Percentiles rank a stretch among this genome's conserved stretches.
These are phyloP conservation scores for Chrysopogon serrulatus DNA, from an alignment of 176 grass and related monocot species.

Conservation along the genomic window DNA sequence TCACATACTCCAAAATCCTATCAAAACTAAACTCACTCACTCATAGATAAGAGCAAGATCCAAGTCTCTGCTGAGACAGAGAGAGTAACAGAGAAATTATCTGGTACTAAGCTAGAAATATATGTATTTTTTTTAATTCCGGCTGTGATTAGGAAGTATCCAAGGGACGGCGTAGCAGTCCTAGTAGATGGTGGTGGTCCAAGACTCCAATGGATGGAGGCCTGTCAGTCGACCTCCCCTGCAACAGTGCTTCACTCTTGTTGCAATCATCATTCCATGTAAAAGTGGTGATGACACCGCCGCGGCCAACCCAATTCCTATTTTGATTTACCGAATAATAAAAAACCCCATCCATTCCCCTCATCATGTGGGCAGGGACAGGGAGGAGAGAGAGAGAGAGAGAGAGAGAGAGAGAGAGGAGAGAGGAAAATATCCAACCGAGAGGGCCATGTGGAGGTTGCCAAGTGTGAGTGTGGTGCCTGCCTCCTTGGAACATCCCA, in stretches of 20 bases:
- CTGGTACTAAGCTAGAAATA: too few relatives aligned
- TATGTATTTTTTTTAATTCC: too few relatives aligned
- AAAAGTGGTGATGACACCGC: too few relatives aligned
- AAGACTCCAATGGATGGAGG: not conserved
- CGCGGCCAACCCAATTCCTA: too few relatives aligned
- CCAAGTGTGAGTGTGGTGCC: slow-evolving; percentile 30
- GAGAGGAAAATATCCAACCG: slow-evolving; percentile 1
- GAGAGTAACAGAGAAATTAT: too few relatives aligned
- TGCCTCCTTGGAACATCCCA: not conserved
- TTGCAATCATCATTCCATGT: too few relatives aligned
- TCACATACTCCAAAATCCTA: not conserved
- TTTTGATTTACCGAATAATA: not conserved
- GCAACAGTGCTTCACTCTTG: not conserved
- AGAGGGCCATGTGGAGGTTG: slow-evolving; percentile 24
- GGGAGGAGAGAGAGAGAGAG: not conserved
- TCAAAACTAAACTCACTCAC: not conserved
- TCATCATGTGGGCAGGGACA: not conserved
- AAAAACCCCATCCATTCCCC: not conserved
- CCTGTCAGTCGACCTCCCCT: not conserved
- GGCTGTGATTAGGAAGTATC: not conserved
- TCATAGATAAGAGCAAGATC: not conserved
- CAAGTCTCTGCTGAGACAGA: too few relatives aligned
- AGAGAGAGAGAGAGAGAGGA: not conserved
- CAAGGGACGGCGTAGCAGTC: too few relatives aligned
- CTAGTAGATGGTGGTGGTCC: not conserved